Evolutionary conservation across 768 basidiomycete genomes (phyloP).

Genomic region (Scleroderma bovista): DNA sequence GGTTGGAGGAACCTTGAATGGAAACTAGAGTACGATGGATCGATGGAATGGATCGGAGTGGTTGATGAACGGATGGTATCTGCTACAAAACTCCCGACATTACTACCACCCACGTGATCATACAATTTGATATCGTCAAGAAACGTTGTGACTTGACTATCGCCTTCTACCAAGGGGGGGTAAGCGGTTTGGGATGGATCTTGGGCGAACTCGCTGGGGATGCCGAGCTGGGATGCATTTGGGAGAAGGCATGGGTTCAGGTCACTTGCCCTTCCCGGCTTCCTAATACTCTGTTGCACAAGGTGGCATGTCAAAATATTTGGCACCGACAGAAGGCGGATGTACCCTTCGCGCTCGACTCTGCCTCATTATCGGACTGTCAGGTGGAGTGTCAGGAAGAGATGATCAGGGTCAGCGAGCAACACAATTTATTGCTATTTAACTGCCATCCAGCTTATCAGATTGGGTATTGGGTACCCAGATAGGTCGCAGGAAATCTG

Average conservation of each 20-base stretch:
- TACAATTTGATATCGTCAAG: too few species aligned
- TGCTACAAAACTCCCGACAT: too few species aligned
- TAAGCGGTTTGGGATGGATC: conserved; percentile 20
- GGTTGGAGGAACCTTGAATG: too few species aligned
- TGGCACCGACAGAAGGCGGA: neutral
- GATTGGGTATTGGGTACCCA: neutral
- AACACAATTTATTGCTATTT: neutral
- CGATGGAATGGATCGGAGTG: too few species aligned
- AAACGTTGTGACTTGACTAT: too few species aligned
- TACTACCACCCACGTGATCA: too few species aligned
- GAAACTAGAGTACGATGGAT: too few species aligned
- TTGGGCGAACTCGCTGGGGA: conserved; percentile 68
- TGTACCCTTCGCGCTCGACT: neutral
- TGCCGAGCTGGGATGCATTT: conserved; percentile 51
- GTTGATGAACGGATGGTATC: too few species aligned
- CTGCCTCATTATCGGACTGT: neutral
- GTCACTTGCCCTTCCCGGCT: conserved; percentile 59
- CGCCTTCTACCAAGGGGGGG: too few species aligned
- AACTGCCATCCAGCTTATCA: neutral
- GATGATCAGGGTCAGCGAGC: neutral
- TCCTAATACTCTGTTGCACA: conserved; percentile 12
- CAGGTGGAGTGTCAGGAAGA: neutral
- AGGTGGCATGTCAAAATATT: neutral
- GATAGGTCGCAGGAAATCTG: too few species aligned
- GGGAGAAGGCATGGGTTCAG: conserved; percentile 62